Base-by-base conservation (phyloP, 305 asterid genomes). In the Stenogyne calaminthoides region DNA sequence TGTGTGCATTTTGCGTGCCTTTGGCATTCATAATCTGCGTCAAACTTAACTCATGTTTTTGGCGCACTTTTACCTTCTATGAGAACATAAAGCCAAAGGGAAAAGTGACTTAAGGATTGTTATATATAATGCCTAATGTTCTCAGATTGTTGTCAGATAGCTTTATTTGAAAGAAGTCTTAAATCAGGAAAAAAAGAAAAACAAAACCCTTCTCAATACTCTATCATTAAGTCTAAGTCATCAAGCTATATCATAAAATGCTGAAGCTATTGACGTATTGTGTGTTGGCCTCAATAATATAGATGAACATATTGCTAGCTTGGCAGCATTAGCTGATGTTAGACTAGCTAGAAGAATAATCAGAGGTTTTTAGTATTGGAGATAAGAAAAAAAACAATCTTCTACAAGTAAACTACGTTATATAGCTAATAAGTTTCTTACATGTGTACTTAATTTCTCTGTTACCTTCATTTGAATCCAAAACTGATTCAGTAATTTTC, bases 131-230 rank as follows among this genome's bases (percentile, higher is more conserved):
- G 57, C 47, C 15, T 39, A 18, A 8, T 51, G 25, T 25, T 51
- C 16, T 29, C 37, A 56, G 56, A 62, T 42, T 34, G 57, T 49
- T 40, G 68, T 36, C 67, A n/a, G 46, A 67, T 10, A 27, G 5
- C 60, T 36, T 77, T 56, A 39, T 7, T 65, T 56, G 74, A 57
- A 71, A 40, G 63, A 63, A 49, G 49, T 72, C 73, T 44, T 57
- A 11, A 71, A n/a, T 32, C 22, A 29, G 62, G 16, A 51, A 55
- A 63, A 46, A 15, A 46, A 63, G 9, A 14, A 27, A 58, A 58
- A 4, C n/a, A 32, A 8, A 11, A 37, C 65, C 25, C 55, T 40
- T 29, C 20, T 12, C 47, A 25, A 6, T 55, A 55, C 7, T 36
- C 44, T 19, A 14, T 12, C 0, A 8, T 12, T 15, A 27, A 52